Conservation (phyloP, 371 early-diverging fungal species). For the Gilbertella persicaria region DNA sequence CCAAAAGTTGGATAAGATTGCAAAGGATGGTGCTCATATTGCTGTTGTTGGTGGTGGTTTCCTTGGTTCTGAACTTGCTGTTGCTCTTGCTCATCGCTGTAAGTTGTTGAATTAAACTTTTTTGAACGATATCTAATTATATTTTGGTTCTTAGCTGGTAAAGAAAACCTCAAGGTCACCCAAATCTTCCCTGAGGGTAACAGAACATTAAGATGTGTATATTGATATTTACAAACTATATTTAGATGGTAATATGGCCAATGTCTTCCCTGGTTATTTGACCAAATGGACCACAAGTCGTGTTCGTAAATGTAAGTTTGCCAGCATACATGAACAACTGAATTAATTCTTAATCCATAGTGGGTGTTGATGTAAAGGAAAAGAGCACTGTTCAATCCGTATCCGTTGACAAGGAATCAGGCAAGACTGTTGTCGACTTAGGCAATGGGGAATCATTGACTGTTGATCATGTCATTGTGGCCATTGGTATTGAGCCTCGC, state of each 20-base stretch:
- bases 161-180: slow-evolving; percentile 58
- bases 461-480: slow-evolving; percentile 73
- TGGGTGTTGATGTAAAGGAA: slow-evolving; percentile 64
- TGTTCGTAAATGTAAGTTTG: slow-evolving; percentile 48
- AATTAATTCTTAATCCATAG: slow-evolving; percentile 16
- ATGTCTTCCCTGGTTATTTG: slow-evolving; percentile 73
- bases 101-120: slow-evolving; percentile 5
- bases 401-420: slow-evolving; percentile 32
- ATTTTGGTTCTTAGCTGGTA: slow-evolving; percentile 31
- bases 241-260: slow-evolving; percentile 69
- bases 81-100: slow-evolving; percentile 65
- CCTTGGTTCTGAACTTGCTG: slow-evolving; percentile 74
- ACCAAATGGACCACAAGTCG: slow-evolving; percentile 71
- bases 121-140: not conserved
- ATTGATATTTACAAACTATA: not conserved
- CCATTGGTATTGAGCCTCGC: slow-evolving; percentile 75
- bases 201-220: not conserved
- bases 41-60: slow-evolving; percentile 79
- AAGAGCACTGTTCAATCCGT: slow-evolving; percentile 49
- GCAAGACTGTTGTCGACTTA: slow-evolving; percentile 54
- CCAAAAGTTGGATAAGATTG: slow-evolving; percentile 52
- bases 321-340: not conserved
- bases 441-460: slow-evolving; percentile 44
- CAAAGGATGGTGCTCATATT: slow-evolving; percentile 58
- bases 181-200: slow-evolving; percentile 73